Base-by-base conservation (phyloP, 345 rosid species). In the Kernera saxatilis region DNA sequence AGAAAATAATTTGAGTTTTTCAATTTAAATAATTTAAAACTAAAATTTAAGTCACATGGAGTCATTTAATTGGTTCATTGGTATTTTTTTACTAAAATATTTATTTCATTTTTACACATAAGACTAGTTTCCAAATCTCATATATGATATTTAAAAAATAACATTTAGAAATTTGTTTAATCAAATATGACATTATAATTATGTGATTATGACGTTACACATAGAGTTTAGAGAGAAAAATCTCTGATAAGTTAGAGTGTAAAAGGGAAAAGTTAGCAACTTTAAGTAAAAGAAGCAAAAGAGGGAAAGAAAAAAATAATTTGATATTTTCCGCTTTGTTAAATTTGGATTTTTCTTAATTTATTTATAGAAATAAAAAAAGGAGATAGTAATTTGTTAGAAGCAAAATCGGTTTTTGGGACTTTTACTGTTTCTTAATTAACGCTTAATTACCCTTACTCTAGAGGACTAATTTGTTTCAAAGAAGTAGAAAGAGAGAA, bases 271-370 rank as follows among this genome's bases (percentile, higher is more conserved):
- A 67, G 55, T n/a, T 49, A 14, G 5, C 48, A 58, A 50, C 78
- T 74, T 74, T 74, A 74, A 74, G 39, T 49, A 23, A 30, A 57
- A 37, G 36, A 73, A 48, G 77, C 44, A 64, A 63, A 8, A 44
- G 36, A 71, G 10, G 18, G 41, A 4, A 22, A 15, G 37, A 13
- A 8, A 44, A 11, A 36, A 43, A 25, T 17, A 58, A 60, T 19
- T 30, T 9, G 6, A 21, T 54, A 53, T 40, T 17, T 53, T 54
- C 23, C 6, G 4, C 15, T 5, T 43, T 58, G 55, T 30, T 37
- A 49, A 17, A 25, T 49, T 35, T 62, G 17, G 52, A 57, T 46
- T 55, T 55, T 66, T 19, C 35, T 5, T 25, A 18, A 22, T 72
- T 72, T 12, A 64, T 35, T 18, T 71, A 2, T 51, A 30, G 8